Evolutionary conservation across 1,284 basidiomycete genomes (phyloP).

Genomic region (Rhodotorula sp.): DNA sequence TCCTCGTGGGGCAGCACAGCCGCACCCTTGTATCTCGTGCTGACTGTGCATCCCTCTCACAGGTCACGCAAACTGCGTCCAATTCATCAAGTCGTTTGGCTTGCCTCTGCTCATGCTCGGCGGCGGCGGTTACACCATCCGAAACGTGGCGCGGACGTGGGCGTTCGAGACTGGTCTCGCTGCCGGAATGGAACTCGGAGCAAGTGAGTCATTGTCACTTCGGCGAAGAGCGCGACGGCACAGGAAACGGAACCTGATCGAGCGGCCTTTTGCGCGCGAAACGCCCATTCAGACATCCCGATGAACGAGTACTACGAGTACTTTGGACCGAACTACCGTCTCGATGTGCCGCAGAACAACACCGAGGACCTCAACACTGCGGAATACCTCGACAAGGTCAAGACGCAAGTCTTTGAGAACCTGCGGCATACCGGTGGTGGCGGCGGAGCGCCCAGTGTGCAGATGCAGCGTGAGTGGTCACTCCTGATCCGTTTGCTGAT

Average conservation of each 20-base stretch:
- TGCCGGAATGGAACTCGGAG: slow-evolving; percentile 86
- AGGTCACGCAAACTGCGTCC: slow-evolving; percentile 94
- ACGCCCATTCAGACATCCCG: slow-evolving; percentile 70
- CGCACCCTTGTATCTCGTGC: background rate
- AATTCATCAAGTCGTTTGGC: slow-evolving; percentile 94
- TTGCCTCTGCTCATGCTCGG: slow-evolving; percentile 89
- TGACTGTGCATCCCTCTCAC: background rate
- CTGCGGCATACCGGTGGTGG: slow-evolving; percentile 66
- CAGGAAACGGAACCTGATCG: too few species aligned
- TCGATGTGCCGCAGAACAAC: slow-evolving; percentile 95
- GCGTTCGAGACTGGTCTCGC: slow-evolving; percentile 97
- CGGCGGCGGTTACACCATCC: slow-evolving; percentile 98
- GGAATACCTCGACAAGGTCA: slow-evolving; percentile 89
- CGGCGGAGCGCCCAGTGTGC: slow-evolving; percentile 78
- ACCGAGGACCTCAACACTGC: slow-evolving; percentile 93
- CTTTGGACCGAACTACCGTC: slow-evolving; percentile 94
- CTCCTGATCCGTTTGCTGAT: background rate
- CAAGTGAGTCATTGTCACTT: too few species aligned
- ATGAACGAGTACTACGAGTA: slow-evolving; percentile 99
- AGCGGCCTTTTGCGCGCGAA: too few species aligned
- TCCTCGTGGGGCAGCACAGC: background rate
- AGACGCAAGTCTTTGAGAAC: slow-evolving; percentile 87
- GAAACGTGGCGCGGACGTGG: slow-evolving; percentile 95
- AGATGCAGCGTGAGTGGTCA: slow-evolving; percentile 66
- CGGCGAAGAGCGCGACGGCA: too few species aligned